Base-by-base conservation (phyloP, 148 eudicot genomes). In the Heliamphora exappendiculata region DNA sequence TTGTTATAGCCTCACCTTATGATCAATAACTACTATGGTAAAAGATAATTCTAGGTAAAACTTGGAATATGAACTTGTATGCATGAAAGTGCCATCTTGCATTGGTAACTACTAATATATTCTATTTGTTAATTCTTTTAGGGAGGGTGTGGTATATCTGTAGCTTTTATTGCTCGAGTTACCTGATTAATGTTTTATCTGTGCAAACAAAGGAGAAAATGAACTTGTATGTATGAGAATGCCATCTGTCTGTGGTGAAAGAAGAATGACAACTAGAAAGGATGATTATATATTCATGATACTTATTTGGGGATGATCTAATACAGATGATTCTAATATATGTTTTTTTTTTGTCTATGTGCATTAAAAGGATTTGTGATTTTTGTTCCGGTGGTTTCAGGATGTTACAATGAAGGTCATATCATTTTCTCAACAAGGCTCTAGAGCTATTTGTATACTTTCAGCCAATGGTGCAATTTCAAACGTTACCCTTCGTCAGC, bases 391-490 rank as follows among this genome's bases (percentile, higher is more conserved):
- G 12, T 79, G 67, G 33, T 54, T 28, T 73, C 82, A 94, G 98
- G 98, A 94, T 85, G 89, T 94, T 59, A 85, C 81, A 3, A 90
- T 89, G 94, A 94, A 89, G 89, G 83, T 94, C 73, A 83, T 91
- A 70, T 91, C 98, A 19, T 88, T 94, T 82, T 88, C 98, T 69
- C 98, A 91, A 80, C 98, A 91, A 81, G 97, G 86, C 51, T 88
- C 93, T 28, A 86, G 94, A 66, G 98, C 97, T 37, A 86, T 94
- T 67, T 91, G 97, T 49, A 51, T 94, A 75, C 87, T 94, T 26
- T 88, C 97, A 13, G 98, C 97, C 57, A 90, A 87, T 85, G 98
- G 98, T 81, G 77, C 95, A 7, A 85, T 94, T 78, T 91, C 98
- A 58, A 91, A 90, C 81, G 98, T 91, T 74, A 94, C 97, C 28